Evolutionary conservation across 1,139 yeast genomes (phyloP).

Genomic region (Blastobotrys illinoisensis): DNA sequence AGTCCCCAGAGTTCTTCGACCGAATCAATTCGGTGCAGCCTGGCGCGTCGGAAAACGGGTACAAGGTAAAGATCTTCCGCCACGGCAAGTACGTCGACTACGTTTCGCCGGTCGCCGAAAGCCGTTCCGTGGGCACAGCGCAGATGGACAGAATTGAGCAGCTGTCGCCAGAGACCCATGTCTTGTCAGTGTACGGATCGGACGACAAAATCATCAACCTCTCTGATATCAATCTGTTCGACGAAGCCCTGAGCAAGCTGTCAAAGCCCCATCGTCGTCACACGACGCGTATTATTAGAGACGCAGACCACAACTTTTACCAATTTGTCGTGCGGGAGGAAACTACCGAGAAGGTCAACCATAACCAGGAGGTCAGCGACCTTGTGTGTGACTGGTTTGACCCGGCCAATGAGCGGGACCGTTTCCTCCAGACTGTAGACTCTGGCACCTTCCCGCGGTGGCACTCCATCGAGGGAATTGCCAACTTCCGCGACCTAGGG

Average conservation of each 20-base stretch:
- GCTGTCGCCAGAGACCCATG: constrained; percentile 41
- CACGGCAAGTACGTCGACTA: constrained; percentile 44
- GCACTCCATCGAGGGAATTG: constrained; percentile 60
- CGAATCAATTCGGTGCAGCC: constrained; percentile 35
- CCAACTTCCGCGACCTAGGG: constrained; percentile 75
- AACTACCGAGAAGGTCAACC: constrained; percentile 42
- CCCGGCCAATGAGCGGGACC: constrained; percentile 44
- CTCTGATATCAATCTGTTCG: constrained; percentile 54
- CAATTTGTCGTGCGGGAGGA: constrained; percentile 35
- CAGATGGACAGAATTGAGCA: constrained; percentile 42
- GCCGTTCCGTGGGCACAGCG: constrained; percentile 47
- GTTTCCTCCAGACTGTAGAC: constrained; percentile 43
- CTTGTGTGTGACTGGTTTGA: constrained; percentile 48
- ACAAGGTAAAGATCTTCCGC: constrained; percentile 18
- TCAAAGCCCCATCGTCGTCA: constrained; percentile 42
- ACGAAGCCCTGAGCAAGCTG: constrained; percentile 41
- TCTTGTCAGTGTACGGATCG: constrained; percentile 67
- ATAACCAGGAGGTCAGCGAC: constrained; percentile 51
- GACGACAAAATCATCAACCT: constrained; percentile 61
- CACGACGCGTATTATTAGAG: constrained; percentile 50
- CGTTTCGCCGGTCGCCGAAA: constrained; percentile 48
- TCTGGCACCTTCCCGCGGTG: constrained; percentile 48
- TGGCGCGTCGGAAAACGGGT: constrained; percentile 33
- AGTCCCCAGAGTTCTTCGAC: constrained; percentile 28
- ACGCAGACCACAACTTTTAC: constrained; percentile 78